phyloP scores from a whole-genome alignment of 371 early-diverging fungal genomes.

The Apophysomyces trapeziformis region DNA sequence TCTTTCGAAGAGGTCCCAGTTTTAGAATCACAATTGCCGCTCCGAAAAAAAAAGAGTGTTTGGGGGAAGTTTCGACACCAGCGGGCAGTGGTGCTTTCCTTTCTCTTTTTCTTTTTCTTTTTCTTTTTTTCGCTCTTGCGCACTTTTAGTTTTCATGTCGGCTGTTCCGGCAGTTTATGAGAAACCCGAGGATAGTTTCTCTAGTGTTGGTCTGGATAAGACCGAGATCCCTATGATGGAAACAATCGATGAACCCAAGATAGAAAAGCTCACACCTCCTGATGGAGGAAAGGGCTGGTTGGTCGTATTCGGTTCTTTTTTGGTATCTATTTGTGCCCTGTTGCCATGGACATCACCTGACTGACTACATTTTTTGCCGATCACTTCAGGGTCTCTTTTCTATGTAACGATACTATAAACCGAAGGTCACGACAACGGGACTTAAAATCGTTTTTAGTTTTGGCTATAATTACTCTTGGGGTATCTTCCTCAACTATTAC shows the following conservation, averaged over 20 bases:
- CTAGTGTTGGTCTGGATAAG: neutral
- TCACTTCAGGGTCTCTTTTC: constrained; percentile 25
- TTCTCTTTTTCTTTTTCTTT: neutral
- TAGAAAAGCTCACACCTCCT: constrained; percentile 18
- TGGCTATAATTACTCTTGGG: constrained; percentile 48
- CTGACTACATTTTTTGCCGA: neutral
- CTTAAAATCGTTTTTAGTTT: constrained; percentile 23
- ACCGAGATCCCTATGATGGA: constrained; percentile 9
- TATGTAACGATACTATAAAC: constrained; percentile 19
- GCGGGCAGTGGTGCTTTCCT: no score
- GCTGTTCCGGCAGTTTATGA: neutral
- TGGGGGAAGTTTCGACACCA: no score
- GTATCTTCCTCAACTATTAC: constrained; percentile 37
- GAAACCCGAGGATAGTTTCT: neutral
- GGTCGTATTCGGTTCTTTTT: constrained; percentile 48
- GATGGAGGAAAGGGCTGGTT: constrained; percentile 48
- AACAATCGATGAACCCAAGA: constrained; percentile 24
- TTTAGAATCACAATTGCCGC: no score
- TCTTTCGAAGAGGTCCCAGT: no score
- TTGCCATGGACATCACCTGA: neutral
- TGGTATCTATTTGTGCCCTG: constrained; percentile 27
- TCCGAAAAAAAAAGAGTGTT: no score
- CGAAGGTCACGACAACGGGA: neutral
- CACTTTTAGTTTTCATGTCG: neutral
- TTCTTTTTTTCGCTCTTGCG: neutral